Base-by-base conservation (phyloP, 2,329 filamentous ascomycete genomes). In the Hirsutella thompsonii region DNA sequence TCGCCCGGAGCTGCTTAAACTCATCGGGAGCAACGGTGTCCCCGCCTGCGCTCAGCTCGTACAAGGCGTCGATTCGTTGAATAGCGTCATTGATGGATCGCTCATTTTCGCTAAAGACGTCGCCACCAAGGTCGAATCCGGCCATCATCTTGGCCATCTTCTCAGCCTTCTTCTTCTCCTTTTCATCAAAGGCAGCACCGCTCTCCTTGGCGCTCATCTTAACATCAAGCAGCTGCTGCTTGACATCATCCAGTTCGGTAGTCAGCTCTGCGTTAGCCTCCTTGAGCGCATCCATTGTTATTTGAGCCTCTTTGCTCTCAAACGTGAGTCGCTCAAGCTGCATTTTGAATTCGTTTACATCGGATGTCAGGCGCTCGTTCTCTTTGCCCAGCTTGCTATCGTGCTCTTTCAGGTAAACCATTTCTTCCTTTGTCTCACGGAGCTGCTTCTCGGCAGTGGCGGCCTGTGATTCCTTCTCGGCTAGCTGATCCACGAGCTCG, bases 141-240 rank as follows among this genome's bases (percentile, higher is more conserved):
- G 92, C 92, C 90, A 98, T 95, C 92, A 98, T 98, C 73, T 95
- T 85, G 35, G 92, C 92, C 92, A 98, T 98, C 65, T 93, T 92
- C 67, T 98, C 92, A 1, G 89, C 87, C 73, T 98, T 98, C 68
- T 88, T 89, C 71, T 88, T 90, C 65, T 96, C 93, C 72, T 98
- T 98, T 64, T 96, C 92, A 52, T 96, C 90, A 18, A 93, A 68
- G 14, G 87, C 82, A 8, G 88, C 88, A 36, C 78, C 88, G 2
- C 84, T 90, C 65, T 96, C 92, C 67, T 92, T 94, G 43, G 90
- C 88, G 51, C 80, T 92, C 84, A 96, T 95, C 68, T 90, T 90
- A 37, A 92, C 88, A 59, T 96, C 89, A 16, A 96, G 72, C 40
- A 98, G 77, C 57, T 95, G 89, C 60, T 95, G 89, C 67, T 96